Evolutionary conservation across 2,329 filamentous ascomycete genomes (phyloP).

Genomic region (Aurifilum marmelostoma): DNA sequence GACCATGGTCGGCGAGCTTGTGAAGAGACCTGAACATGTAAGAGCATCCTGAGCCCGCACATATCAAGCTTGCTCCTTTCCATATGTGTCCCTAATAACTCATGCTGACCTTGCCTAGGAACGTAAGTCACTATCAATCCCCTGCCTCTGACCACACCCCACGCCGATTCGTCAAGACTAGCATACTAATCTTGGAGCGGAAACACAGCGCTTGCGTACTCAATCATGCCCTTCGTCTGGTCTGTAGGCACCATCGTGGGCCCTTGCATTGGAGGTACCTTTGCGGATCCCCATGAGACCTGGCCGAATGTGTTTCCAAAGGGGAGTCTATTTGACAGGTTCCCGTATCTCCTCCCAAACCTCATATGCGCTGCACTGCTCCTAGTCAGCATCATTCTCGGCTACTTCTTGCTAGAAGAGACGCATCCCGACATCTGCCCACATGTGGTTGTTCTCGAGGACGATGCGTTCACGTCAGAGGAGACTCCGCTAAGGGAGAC

Average conservation of each 20-base stretch:
- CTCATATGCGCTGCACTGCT: conserved; percentile 79
- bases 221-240: conserved; percentile 95
- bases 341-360: conserved; percentile 89
- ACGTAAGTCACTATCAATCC: conserved; percentile 57
- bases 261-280: conserved; percentile 83
- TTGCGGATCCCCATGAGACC: conserved; percentile 75
- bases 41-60: not conserved
- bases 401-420: conserved; percentile 82
- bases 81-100: not conserved
- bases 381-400: conserved; percentile 75
- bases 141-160: not conserved
- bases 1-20: conserved; percentile 89
- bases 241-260: conserved; percentile 87
- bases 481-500: conserved; percentile 77
- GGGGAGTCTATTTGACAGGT: conserved; percentile 71
- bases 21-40: conserved; percentile 82
- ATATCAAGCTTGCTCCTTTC: not conserved
- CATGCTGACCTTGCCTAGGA: conserved; percentile 22
- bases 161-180: not conserved
- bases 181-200: conserved; percentile 29
- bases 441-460: conserved; percentile 48
- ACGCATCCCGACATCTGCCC: conserved; percentile 84
- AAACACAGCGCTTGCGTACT: conserved; percentile 78
- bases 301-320: conserved; percentile 73
- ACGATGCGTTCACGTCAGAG: conserved; percentile 58